Evolutionary conservation across 108 stramenopile genomes (phyloP), one percentile per base, ranked within the genome.

Genomic region (Cylindrotheca closterium): DNA sequence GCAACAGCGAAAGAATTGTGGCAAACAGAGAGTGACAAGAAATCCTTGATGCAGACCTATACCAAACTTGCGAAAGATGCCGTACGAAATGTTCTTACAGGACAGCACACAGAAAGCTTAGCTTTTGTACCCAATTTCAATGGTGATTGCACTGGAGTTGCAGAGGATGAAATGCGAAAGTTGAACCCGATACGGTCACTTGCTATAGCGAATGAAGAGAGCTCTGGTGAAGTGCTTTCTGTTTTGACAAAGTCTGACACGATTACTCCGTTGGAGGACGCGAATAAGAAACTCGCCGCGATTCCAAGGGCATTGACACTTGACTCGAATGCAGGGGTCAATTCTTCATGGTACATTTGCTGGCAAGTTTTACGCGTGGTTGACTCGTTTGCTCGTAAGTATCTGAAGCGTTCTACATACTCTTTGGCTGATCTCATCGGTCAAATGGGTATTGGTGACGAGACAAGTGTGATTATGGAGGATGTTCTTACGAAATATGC

Each of bases 321-420:
- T n/a, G n/a, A n/a, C n/a, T n/a, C n/a, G n/a, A n/a, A n/a, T n/a
- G n/a, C n/a, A n/a, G n/a, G n/a, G n/a, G n/a, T n/a, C n/a, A n/a
- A n/a, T n/a, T n/a, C n/a, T n/a, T n/a, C n/a, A 2, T 69, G 68
- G 62, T 75, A 75, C 55, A 31, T 69, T 3, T 17, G 61, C 31
- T 75, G 74, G 74, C 74, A 75, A 30, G 55, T 75, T 50, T 30
- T 63, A 7, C 63, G 26, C 55, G 57, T 73, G 10, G 27, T 66
- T 2, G 23, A 63, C 5, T 8, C 5, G 7, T 69, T 56, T 30
- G 55, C 56, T 3, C 8, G 25, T 2, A 7, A 60, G 27, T 58
- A 17, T 52, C 51, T 52, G 15, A 8, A 18, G 12, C 5, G 51
- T 10, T 42, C 37, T 7, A 42, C 37, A 42, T 42, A 42, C 15